Evolutionary conservation across 2,329 filamentous ascomycete species (phyloP).

Genomic region (Domatiomyces globalis): DNA sequence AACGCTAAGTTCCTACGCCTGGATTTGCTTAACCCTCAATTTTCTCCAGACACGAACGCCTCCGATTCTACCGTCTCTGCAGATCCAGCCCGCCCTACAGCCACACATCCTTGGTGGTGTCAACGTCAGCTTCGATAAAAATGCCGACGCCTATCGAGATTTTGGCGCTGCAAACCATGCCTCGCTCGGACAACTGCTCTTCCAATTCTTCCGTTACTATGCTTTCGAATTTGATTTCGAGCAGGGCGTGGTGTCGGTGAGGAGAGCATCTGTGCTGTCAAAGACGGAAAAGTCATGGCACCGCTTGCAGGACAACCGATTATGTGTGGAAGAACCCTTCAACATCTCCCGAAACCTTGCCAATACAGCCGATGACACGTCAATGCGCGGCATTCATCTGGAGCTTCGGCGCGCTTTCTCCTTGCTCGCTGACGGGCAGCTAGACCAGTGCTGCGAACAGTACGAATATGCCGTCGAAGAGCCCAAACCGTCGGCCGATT

Average conservation of each 20-base stretch:
- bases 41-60: slow-evolving; percentile 81
- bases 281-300: slow-evolving; percentile 86
- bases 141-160: slow-evolving; percentile 57
- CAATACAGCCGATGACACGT: slow-evolving; percentile 91
- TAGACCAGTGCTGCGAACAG: slow-evolving; percentile 73
- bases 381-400: slow-evolving; percentile 78
- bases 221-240: slow-evolving; percentile 88
- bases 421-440: slow-evolving; percentile 59
- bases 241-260: slow-evolving; percentile 68
- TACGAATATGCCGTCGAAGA: slow-evolving; percentile 68
- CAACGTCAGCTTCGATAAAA: slow-evolving; percentile 70
- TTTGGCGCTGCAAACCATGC: slow-evolving; percentile 72
- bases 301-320: slow-evolving; percentile 59
- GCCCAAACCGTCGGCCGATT: slow-evolving; percentile 14
- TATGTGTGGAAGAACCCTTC: slow-evolving; percentile 96
- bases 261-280: slow-evolving; percentile 61
- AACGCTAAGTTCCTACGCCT: slow-evolving; percentile 94
- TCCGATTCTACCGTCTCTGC: slow-evolving; percentile 71
- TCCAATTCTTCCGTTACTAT: slow-evolving; percentile 90
- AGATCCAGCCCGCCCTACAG: slow-evolving; percentile 54
- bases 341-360: slow-evolving; percentile 78
- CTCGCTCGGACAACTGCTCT: slow-evolving; percentile 70
- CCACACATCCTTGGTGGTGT: slow-evolving; percentile 49
- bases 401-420: slow-evolving; percentile 84
- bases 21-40: slow-evolving; percentile 96